Conservation (phyloP, 495 filamentous ascomycete species). For the Penicillium atrosanguineum region DNA sequence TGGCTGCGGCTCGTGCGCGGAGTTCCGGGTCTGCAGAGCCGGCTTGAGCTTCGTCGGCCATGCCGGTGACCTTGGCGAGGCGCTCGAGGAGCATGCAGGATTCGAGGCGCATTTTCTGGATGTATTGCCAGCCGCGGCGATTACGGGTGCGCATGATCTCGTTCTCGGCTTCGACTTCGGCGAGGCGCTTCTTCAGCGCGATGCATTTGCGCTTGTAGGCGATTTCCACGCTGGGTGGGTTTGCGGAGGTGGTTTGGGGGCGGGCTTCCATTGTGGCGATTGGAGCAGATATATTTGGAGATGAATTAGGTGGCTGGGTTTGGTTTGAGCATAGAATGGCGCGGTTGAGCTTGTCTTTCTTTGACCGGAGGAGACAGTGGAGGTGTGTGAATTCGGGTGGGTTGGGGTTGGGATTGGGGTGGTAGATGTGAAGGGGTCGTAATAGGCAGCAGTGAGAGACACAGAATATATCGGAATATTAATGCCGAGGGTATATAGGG, state of each 20-base stretch:
- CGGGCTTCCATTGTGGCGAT: slow-evolving; percentile 30
- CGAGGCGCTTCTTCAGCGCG: slow-evolving; percentile 84
- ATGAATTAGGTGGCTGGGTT: not conserved
- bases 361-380: not conserved
- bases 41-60: slow-evolving; percentile 49
- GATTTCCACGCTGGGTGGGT: slow-evolving; percentile 88
- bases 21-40: slow-evolving; percentile 35
- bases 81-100: slow-evolving; percentile 87
- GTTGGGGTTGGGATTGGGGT: not conserved
- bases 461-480: not conserved
- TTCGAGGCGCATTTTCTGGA: slow-evolving; percentile 90
- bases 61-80: slow-evolving; percentile 78
- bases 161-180: slow-evolving; percentile 86
- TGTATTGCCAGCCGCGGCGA: slow-evolving; percentile 72
- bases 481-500: not conserved
- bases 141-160: slow-evolving; percentile 75
- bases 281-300: not conserved
- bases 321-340: not conserved
- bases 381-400: not conserved
- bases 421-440: not conserved
- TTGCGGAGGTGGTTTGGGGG: slow-evolving; percentile 28
- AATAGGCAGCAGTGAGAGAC: not conserved
- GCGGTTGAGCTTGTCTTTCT: not conserved
- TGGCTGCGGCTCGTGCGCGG: slow-evolving; percentile 33
- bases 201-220: slow-evolving; percentile 98